phyloP scores from a whole-genome alignment of 176 grass and related monocot species.

The Hordeum marinum region DNA sequence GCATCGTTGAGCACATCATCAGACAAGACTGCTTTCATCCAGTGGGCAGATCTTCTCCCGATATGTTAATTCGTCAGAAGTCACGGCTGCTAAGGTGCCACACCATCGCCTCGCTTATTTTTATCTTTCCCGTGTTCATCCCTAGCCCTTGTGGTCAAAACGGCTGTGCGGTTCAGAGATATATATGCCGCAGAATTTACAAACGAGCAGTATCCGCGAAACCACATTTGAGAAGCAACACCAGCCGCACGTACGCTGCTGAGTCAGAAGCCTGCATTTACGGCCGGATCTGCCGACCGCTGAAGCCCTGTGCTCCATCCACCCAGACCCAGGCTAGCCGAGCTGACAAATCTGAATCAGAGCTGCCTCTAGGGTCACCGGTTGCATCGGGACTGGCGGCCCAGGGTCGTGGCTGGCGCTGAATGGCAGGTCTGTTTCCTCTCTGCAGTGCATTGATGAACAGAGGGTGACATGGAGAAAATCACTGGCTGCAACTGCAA shows the following conservation, averaged over 20 bases:
- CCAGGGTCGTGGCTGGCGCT: background rate
- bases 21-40: background rate
- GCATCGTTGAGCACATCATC: background rate
- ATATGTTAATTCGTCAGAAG: background rate
- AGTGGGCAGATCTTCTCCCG: background rate
- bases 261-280: background rate
- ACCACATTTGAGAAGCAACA: background rate
- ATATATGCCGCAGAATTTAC: background rate
- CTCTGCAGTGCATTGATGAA: slow-evolving; percentile 1
- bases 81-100: slow-evolving; percentile 6
- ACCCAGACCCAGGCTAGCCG: background rate
- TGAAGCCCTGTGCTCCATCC: background rate
- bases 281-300: background rate
- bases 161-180: no score
- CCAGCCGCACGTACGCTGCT: background rate
- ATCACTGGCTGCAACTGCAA: background rate
- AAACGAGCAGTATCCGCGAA: background rate
- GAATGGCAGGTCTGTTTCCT: background rate
- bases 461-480: slow-evolving; percentile 4
- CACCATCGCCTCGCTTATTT: background rate
- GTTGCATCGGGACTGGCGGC: background rate
- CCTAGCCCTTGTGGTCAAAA: background rate
- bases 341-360: background rate
- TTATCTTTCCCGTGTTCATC: background rate
- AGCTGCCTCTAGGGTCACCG: background rate